Evolutionary conservation across 331 rosid species (phyloP), one percentile per base, ranked within the genome.

Genomic region (Spiraea crenata): DNA sequence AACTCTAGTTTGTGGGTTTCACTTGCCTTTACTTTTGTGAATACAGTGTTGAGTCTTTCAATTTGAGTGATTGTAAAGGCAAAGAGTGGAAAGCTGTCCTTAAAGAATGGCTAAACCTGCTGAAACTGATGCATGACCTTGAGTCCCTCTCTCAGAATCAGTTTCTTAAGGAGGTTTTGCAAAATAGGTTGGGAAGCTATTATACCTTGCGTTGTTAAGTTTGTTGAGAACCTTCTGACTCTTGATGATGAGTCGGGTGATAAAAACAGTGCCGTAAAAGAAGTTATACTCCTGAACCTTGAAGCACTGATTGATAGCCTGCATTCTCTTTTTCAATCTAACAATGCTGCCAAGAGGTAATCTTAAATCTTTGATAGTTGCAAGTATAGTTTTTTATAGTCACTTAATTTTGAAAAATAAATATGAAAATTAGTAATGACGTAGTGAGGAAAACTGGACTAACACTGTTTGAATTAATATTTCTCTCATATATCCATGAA

Each of bases 41-140:
- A 72, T 85, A 74, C 88, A 91, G 92, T 56, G 91, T 87, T 44
- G 97, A 88, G 70, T 82, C 86, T 73, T 93, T 90, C 82, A 85
- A 91, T 73, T 72, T 85, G 65, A 61, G 59, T 75, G 82, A 83
- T 57, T 93, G 95, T 82, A 84, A 82, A 89, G 97, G 90, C 71
- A 93, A 86, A 84, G 99, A 87, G 82, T 93, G 99, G 97, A 89
- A 87, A 80, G 63, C 67, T 65, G 65, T 86, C 74, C 86, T 93
- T 67, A 91, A 93, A 76, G 99, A 93, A 79, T 93, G 99, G 99
- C 82, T 93, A 51, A 93, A 85, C 83, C 82, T 93, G 82, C 86
- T 93, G 87, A 91, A 77, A 77, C 73, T 79, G 76, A 89, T 86
- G 93, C 85, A 82, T 73, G 89, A 91, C 72, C 85, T 87, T 49